Evolutionary conservation across 495 filamentous ascomycete genomes (phyloP).

Genomic region (Trichoderma orchidacearum): DNA sequence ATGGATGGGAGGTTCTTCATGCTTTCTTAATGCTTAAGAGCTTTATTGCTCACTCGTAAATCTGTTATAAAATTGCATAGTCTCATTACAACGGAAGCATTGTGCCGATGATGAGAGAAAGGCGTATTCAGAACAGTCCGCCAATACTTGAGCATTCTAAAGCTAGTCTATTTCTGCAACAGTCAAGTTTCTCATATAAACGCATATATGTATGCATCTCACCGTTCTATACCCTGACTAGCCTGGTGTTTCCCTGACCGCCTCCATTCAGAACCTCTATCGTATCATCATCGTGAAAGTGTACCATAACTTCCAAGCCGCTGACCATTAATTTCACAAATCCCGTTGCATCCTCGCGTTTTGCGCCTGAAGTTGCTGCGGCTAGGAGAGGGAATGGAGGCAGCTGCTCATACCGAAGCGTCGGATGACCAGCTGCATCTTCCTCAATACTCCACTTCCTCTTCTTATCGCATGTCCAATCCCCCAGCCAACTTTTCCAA

Average conservation of each 20-base stretch:
- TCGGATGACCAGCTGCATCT: neutral
- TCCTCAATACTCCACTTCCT: neutral
- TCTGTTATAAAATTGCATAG: no score
- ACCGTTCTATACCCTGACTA: neutral
- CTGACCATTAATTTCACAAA: neutral
- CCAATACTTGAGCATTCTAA: no score
- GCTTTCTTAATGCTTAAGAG: no score
- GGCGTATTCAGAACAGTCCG: no score
- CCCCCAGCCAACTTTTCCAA: neutral
- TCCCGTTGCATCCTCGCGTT: neutral
- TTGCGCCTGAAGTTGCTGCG: neutral
- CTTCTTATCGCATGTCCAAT: neutral
- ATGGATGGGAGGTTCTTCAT: no score
- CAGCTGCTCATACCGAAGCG: neutral
- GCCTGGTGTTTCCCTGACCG: neutral
- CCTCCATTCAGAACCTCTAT: neutral
- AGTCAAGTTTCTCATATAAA: no score
- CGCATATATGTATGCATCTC: neutral
- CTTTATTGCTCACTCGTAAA: no score
- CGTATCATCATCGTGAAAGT: neutral
- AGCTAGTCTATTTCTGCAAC: no score
- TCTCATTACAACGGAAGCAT: no score
- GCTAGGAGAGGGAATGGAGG: neutral
- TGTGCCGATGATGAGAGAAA: no score
- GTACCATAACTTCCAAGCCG: neutral